These are phyloP conservation scores for Closterium sp. DNA, from an alignment of 139 green algal genomes.

Conservation along the genomic window DNA sequence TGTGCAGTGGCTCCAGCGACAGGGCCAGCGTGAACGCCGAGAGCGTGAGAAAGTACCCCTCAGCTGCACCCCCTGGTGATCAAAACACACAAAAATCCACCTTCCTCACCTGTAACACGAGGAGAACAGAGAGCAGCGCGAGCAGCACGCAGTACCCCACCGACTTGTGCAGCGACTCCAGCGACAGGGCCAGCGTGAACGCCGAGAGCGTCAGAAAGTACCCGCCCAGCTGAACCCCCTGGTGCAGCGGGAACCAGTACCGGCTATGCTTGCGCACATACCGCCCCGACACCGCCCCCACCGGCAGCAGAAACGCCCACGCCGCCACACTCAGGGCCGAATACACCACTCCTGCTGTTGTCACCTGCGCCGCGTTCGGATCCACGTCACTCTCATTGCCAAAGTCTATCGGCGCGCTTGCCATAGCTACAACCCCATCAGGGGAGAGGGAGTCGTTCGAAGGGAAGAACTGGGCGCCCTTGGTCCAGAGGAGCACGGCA, in stretches of 20 bases:
- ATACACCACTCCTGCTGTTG: background rate
- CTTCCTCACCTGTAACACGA: background rate
- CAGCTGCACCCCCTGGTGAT: too few species aligned
- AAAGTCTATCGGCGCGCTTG: background rate
- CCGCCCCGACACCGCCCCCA: slow-evolving; percentile 16
- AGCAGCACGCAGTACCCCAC: too few species aligned
- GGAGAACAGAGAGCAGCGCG: too few species aligned
- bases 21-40: too few species aligned
- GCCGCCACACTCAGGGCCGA: slow-evolving; percentile 2
- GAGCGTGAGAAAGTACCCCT: too few species aligned
- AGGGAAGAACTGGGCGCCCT: background rate
- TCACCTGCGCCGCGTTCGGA: background rate
- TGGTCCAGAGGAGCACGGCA: background rate
- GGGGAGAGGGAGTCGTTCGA: background rate
- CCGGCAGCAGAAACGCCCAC: slow-evolving; percentile 17
- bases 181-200: background rate
- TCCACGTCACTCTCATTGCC: background rate
- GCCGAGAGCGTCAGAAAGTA: background rate
- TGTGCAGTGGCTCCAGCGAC: too few species aligned
- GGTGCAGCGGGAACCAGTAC: slow-evolving; percentile 34
- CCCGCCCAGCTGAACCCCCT: slow-evolving; percentile 6
- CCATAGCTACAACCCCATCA: background rate
- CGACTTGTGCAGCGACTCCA: too few species aligned
- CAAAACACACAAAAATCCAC: background rate
- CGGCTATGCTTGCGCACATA: background rate